These are phyloP conservation scores for Flammula alnicola DNA, from an alignment of 1,284 basidiomycete genomes.

Conservation along the genomic window DNA sequence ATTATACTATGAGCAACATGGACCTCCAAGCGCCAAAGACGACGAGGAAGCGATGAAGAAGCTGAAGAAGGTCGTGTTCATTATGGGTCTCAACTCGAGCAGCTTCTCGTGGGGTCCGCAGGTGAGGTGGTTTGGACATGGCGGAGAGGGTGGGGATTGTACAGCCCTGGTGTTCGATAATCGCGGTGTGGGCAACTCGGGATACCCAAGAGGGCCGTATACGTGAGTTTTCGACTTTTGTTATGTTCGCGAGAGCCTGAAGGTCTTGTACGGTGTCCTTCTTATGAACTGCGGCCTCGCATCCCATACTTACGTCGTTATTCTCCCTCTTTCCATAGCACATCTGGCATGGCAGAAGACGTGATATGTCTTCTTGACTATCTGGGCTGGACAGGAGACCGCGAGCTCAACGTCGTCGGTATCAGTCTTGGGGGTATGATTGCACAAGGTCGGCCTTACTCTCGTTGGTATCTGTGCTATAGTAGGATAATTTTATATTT, in stretches of 20 bases:
- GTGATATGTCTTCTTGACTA: slow-evolving; percentile 70
- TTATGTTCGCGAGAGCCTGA: too few species aligned
- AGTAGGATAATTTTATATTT: not conserved
- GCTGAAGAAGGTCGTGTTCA: slow-evolving; percentile 64
- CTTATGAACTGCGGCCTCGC: slow-evolving; percentile 1
- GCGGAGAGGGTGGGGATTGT: slow-evolving; percentile 44
- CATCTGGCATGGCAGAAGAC: slow-evolving; percentile 82
- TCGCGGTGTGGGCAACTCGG: slow-evolving; percentile 83
- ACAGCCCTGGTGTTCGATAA: slow-evolving; percentile 85
- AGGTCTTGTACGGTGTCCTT: not conserved
- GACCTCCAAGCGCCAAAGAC: slow-evolving; percentile 29
- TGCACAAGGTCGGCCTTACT: slow-evolving; percentile 57
- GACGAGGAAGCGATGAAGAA: slow-evolving; percentile 55
- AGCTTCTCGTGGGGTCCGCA: slow-evolving; percentile 69
- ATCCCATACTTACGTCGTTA: not conserved
- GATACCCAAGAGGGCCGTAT: slow-evolving; percentile 74
- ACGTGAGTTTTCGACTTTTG: too few species aligned
- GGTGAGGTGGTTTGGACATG: slow-evolving; percentile 57
- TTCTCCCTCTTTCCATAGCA: slow-evolving; percentile 43
- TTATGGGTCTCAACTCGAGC: slow-evolving; percentile 76
- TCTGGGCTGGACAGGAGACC: slow-evolving; percentile 71
- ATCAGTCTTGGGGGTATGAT: slow-evolving; percentile 89
- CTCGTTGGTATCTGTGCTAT: not conserved
- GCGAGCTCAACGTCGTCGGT: slow-evolving; percentile 76
- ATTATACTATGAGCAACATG: slow-evolving; percentile 79